Evolutionary conservation across 1,139 yeast genomes (phyloP).

Genomic region (Tardiomyces blankii): DNA sequence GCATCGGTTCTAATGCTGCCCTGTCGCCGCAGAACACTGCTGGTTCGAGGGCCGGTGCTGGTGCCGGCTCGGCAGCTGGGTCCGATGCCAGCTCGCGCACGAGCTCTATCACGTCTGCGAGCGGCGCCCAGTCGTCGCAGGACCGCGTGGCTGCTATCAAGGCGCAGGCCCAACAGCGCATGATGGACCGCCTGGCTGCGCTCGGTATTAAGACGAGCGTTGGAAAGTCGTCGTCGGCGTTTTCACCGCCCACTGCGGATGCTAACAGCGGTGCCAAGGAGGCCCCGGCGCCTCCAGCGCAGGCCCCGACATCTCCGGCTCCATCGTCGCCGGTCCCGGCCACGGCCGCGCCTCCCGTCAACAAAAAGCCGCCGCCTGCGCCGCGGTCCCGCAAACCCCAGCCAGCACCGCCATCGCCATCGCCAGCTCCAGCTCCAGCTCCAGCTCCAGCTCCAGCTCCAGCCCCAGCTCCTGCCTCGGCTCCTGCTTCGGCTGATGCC

Average conservation of each 20-base stretch:
- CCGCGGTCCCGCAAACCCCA: slow-evolving; percentile 10
- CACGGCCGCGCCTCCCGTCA: slow-evolving; percentile 7
- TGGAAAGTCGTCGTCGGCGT: slow-evolving; percentile 11
- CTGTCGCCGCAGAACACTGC: neutral
- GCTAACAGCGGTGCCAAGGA: slow-evolving; percentile 3
- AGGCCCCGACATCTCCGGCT: slow-evolving; percentile 9
- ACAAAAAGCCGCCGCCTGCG: slow-evolving; percentile 1
- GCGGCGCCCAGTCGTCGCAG: slow-evolving; percentile 30
- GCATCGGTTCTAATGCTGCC: neutral
- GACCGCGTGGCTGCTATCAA: slow-evolving; percentile 78
- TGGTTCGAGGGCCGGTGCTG: neutral
- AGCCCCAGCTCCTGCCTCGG: too few relatives aligned
- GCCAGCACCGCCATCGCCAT: slow-evolving; percentile 4
- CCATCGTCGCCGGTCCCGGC: slow-evolving; percentile 4
- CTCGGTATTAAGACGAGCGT: slow-evolving; percentile 42
- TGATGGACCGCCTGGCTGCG: slow-evolving; percentile 82
- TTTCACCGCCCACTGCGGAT: slow-evolving; percentile 12
- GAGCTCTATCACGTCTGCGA: slow-evolving; percentile 8
- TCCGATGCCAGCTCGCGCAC: slow-evolving; percentile 2
- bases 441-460: slow-evolving; percentile 6
- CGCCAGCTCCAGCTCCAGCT: slow-evolving; percentile 7
- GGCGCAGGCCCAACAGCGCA: slow-evolving; percentile 82
- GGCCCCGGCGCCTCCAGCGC: slow-evolving; percentile 2
- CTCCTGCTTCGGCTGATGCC: slow-evolving; percentile 9
- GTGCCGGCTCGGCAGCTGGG: slow-evolving; percentile 2